These are phyloP conservation scores for Hortiboletus flavorubellus DNA, from an alignment of 768 basidiomycete species.

Conservation along the genomic window DNA sequence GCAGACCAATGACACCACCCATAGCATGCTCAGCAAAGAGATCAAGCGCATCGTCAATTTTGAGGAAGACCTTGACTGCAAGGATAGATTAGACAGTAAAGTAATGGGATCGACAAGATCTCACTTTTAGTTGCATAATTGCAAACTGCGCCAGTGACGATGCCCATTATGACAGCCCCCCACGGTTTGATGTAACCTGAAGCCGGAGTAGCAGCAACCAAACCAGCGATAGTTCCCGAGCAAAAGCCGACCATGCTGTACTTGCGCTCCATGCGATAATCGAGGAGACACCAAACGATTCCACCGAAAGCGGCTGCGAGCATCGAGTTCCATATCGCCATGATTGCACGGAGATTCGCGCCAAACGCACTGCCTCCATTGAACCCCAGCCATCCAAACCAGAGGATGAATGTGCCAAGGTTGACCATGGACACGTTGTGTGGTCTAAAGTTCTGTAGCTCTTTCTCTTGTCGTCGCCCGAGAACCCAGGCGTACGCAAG, in stretches of 20 bases:
- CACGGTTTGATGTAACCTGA: conserved; percentile 79
- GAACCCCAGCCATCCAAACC: conserved; percentile 90
- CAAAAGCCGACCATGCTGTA: conserved; percentile 93
- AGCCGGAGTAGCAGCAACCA: conserved; percentile 87
- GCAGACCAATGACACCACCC: conserved; percentile 74
- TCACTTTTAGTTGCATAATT: conserved; percentile 83
- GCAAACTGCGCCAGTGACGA: conserved; percentile 65
- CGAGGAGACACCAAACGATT: conserved; percentile 77
- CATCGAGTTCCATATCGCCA: conserved; percentile 89
- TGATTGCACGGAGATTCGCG: conserved; percentile 81
- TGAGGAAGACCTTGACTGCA: conserved; percentile 63
- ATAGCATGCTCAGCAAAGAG: conserved; percentile 90
- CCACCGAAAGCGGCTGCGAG: conserved; percentile 79
- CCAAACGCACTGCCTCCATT: conserved; percentile 89
- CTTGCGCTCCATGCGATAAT: conserved; percentile 76
- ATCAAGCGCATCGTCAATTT: conserved; percentile 87
- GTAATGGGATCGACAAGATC: conserved; percentile 17
- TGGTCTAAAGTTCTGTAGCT: conserved; percentile 77
- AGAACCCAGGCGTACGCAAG: conserved; percentile 87
- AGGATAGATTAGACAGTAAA: conserved; percentile 9
- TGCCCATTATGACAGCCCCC: conserved; percentile 72
- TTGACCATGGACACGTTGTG: conserved; percentile 84
- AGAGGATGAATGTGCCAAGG: conserved; percentile 81
- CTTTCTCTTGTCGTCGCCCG: conserved; percentile 71
- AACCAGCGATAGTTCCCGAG: conserved; percentile 80